Evolutionary conservation across 2,329 filamentous ascomycete species (phyloP).

Genomic region (Hymenotorrendiella dingleyae): DNA sequence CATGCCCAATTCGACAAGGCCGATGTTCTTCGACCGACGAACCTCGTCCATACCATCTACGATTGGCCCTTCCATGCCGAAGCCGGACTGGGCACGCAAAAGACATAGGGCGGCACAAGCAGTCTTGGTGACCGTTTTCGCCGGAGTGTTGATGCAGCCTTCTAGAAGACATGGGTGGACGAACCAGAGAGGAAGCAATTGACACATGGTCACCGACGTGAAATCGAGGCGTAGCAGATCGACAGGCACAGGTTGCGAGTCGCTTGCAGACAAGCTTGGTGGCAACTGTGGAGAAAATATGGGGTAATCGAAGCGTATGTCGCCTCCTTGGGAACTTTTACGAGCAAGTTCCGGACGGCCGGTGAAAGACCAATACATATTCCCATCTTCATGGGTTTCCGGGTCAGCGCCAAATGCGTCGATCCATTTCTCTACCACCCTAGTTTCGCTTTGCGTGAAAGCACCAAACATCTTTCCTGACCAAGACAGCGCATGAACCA

Average conservation of each 20-base stretch:
- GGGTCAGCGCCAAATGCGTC: conserved; percentile 25
- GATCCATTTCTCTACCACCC: conserved; percentile 36
- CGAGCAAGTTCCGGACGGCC: not conserved
- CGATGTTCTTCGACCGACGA: conserved; percentile 22
- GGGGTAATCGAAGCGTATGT: conserved; percentile 8
- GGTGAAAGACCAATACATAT: conserved; percentile 5
- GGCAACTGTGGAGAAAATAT: not conserved
- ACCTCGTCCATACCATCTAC: conserved; percentile 38
- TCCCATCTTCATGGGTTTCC: conserved; percentile 15
- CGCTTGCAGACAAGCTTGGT: not conserved
- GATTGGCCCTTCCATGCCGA: conserved; percentile 30
- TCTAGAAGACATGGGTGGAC: conserved; percentile 34
- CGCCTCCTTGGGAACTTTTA: too few species aligned
- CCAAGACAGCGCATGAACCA: conserved; percentile 40
- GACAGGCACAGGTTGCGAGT: too few species aligned
- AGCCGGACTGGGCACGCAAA: conserved; percentile 36
- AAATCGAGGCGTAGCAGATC: conserved; percentile 11
- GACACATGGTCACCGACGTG: too few species aligned
- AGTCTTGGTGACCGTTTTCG: conserved; percentile 29
- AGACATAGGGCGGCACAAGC: conserved; percentile 34
- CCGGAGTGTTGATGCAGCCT: conserved; percentile 31
- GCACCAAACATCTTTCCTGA: conserved; percentile 44
- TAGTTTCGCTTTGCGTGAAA: conserved; percentile 39
- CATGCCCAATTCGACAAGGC: conserved; percentile 32
- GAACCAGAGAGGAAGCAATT: conserved; percentile 36